Evolutionary conservation across 2,329 filamentous ascomycete species (phyloP), one percentile per base, ranked within the genome.

Genomic region (Sclerotinia nivalis): DNA sequence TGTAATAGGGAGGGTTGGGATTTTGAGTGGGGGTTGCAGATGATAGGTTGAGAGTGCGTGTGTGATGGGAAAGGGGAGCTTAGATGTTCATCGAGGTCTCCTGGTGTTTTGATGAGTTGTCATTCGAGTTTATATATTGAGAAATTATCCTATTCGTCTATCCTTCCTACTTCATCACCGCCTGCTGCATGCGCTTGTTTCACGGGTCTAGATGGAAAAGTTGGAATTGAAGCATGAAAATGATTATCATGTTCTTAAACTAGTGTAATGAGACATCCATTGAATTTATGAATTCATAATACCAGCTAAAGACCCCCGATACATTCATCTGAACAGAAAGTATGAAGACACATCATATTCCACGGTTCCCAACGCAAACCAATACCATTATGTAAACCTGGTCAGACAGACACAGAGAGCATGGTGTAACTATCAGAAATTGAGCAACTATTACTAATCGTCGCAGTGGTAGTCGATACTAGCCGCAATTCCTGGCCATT

Each of bases 11-110:
- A 6, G 1, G 5, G 4, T 4, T 3, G 6, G 10, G 9, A 37
- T 56, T 6, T 12, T 22, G 1, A 2, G 0, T 2, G 9, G 4
- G 2, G 22, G 1, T 6, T 12, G 34, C 1, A n/a, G 5, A 9
- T 22, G 9, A 22, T 56, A 2, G 9, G 20, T 56, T 10, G 0
- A 34, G 2, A 10, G 31, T 13, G 54, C n/a, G n/a, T 22, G 6
- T 28, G 5, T 22, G 0, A 56, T 56, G 31, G 28, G 4, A 22
- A 7, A 6, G 10, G 6, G 4, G 31, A 22, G 9, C 1, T 18
- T 2, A 7, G 9, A 22, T 1, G 20, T 0, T 22, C 7, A 31
- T 54, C 7, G 3, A 7, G 1, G 31, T 5, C 25, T 5, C 25
- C 2, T 54, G 25, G 0, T 54, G 2, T 43, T 31, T 2, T n/a